Evolutionary conservation across 192 early-diverging fungal genomes (phyloP), one percentile per base, ranked within the genome.

Genomic region (Linnemannia elongata): DNA sequence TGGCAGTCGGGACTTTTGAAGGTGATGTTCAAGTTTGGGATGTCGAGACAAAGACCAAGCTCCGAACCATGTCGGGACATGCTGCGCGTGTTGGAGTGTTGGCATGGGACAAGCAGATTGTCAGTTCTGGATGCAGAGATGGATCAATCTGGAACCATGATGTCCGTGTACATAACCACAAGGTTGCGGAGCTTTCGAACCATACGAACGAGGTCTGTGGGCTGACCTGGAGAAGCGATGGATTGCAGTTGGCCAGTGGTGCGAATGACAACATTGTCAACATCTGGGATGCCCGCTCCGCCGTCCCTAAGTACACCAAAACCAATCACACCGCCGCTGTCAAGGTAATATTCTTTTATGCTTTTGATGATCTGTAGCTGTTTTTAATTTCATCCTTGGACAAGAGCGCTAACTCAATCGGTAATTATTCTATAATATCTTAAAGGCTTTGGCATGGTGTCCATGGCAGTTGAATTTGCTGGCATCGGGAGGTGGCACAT

Each of bases 61-160:
- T 98, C 60, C 91, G 98, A 44, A 94, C 95, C 10, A 97, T 99
- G 97, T 72, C 85, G 0, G 97, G 97, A 0, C 97, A 95, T 75
- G 86, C 90, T 15, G 91, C 94, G 24, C 91, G 97, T 17, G 96
- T 99, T 5, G 97, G 97, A 3, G 96, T 95, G 0, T 75, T 99
- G 69, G 92, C 95, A 4, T 99, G 98, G 97, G 92, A 97, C 75
- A 92, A 92, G 35, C 93, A 96, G 77, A 90, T 97, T 41, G 78
- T 99, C 2, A 95, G 96, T 42, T 94, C 95, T 1, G 98, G 98
- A 0, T 95, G 95, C 74, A 91, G 94, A 63, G 97, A 99, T 89
- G 97, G 97, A 15, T 94, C 92, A 52, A 97, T 99, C 80, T 98
- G 95, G 94, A 91, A 98, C 87, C 98, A 99, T 72, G 98, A 99